Evolutionary conservation across 2,329 filamentous ascomycete genomes (phyloP).

Genomic region (Ophiocordyceps camponoti-floridani): DNA sequence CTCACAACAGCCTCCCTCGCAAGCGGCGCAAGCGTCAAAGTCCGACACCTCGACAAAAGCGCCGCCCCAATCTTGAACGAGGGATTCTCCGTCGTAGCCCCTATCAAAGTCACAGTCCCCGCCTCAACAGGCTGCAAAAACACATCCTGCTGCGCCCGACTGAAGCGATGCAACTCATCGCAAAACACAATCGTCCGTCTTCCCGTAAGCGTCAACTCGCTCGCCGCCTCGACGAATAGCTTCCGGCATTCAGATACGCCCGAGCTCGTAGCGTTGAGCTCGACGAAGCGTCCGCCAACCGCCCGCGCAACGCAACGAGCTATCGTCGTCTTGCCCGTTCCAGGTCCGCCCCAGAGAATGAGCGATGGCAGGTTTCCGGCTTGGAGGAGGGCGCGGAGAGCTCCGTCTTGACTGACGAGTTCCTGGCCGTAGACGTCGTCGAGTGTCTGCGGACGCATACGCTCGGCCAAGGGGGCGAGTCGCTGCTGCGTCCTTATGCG

Average conservation of each 20-base stretch:
- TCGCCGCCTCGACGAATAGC: conserved; percentile 69
- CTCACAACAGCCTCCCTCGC: conserved; percentile 49
- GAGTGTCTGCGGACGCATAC: conserved; percentile 72
- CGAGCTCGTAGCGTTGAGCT: conserved; percentile 84
- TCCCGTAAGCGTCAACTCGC: conserved; percentile 64
- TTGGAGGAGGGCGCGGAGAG: conserved; percentile 74
- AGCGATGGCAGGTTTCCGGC: conserved; percentile 77
- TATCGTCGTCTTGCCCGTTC: conserved; percentile 81
- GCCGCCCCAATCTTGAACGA: conserved; percentile 85
- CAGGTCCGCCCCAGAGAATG: conserved; percentile 78
- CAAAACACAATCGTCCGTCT: conserved; percentile 93
- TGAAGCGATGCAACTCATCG: conserved; percentile 90
- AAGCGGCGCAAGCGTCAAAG: conserved; percentile 70
- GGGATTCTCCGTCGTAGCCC: conserved; percentile 92
- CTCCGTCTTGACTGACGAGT: conserved; percentile 67
- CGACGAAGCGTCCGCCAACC: conserved; percentile 73
- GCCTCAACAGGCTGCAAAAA: conserved; percentile 86
- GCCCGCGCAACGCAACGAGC: conserved; percentile 74
- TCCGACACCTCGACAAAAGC: conserved; percentile 73
- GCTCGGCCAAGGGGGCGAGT: conserved; percentile 74
- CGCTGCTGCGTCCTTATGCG: conserved; percentile 37
- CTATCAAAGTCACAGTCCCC: conserved; percentile 79
- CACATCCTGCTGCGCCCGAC: conserved; percentile 83
- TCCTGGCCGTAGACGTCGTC: conserved; percentile 87
- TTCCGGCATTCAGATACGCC: conserved; percentile 87